Base-by-base conservation (phyloP, 768 basidiomycete species). In the Tephrocybe rancida region DNA sequence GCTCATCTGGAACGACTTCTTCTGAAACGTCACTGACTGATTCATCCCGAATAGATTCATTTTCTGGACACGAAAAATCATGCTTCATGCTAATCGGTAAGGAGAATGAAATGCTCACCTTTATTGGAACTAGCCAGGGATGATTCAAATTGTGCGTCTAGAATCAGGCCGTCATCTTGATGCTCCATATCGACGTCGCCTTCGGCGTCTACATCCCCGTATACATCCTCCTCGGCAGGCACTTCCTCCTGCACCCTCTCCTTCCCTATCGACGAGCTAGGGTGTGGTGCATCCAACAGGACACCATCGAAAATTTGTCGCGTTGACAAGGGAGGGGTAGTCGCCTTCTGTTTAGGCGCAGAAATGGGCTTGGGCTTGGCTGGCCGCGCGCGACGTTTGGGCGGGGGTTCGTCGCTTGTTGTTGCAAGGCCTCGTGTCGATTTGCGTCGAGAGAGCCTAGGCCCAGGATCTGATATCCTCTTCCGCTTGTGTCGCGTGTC, bases 51-150 rank as follows among this genome's bases (percentile, higher is more conserved):
- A 41, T 18, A 1, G 37, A 55, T 55, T 59, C 58, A 22, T 60
- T 56, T 48, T 60, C 55, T 60, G 27, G 7, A 2, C 16, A n/a
- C 4, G 14, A 13, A 3, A n/a, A 19, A 22, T 14, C 13, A 29
- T n/a, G 37, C 32, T 18, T 14, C 3, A 11, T 24, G 3, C 7
- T 13, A 21, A 26, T 32, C 16, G 11, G 2, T 18, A 14, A 22
- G 22, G 11, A 34, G 11, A 27, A 27, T n/a, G 13, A 11, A 29
- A 22, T 13, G 37, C 50, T 35, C 5, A 60, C 61, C 61, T 51
- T 62, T 62, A 24, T 62, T 60, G 7, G 61, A 62, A 18, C 52
- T 53, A 2, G 61, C 61, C 29, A 62, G 59, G 10, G 59, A 60
- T 18, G 61, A 62, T 46, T 62, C 59, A 3, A 44, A 27, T 27